Evolutionary conservation across 176 grass and related monocot genomes (phyloP).

Genomic region (Cymbopogon citratus): DNA sequence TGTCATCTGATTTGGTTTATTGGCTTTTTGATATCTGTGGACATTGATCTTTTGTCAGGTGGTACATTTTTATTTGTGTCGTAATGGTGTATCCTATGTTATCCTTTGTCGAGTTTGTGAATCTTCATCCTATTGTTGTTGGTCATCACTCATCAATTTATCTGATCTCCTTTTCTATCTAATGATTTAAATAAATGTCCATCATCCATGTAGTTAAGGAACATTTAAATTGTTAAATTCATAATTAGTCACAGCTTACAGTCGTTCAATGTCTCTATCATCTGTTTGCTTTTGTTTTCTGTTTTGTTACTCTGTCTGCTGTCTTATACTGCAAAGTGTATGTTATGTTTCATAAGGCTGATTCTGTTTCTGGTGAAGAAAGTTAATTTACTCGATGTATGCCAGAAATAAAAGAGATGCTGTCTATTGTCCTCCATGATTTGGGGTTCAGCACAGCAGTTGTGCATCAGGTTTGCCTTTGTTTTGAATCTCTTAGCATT

Average conservation of each 20-base stretch:
- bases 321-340: not conserved
- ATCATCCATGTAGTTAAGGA: slow-evolving; percentile 2
- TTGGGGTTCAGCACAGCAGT: slow-evolving; percentile 86
- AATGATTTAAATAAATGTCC: not conserved
- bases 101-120: not conserved
- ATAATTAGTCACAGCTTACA: not conserved
- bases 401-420: slow-evolving; percentile 92
- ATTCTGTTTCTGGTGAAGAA: slow-evolving; percentile 1
- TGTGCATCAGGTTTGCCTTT: slow-evolving; percentile 69
- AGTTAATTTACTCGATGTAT: slow-evolving; percentile 21
- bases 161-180: not conserved
- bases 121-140: slow-evolving; percentile 6
- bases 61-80: not conserved
- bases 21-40: slow-evolving; percentile 2
- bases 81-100: not conserved
- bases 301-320: not conserved
- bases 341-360: not conserved
- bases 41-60: not conserved
- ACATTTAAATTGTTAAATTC: not conserved
- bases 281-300: slow-evolving; percentile 15
- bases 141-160: not conserved
- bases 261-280: not conserved
- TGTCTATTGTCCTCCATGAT: slow-evolving; percentile 72
- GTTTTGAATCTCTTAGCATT: not conserved
- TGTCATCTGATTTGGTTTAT: not conserved